Evolutionary conservation across 2,329 filamentous ascomycete species (phyloP), one percentile per base, ranked within the genome.

Genomic region (Xylariaceae sp.): DNA sequence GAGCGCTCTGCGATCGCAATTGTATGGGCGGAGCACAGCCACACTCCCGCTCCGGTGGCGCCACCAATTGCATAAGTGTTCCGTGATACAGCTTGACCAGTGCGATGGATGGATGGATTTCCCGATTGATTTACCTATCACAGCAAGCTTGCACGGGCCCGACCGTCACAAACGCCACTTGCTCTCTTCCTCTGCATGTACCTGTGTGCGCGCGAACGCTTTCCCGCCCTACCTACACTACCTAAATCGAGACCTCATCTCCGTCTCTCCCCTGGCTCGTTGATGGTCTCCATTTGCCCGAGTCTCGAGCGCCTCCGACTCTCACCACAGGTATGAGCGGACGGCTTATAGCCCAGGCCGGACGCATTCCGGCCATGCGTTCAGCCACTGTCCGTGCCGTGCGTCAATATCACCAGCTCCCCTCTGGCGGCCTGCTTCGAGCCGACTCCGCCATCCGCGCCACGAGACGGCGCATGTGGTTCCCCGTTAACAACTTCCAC

Each of bases 401-500:
- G 68, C 87, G 88, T 68, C 82, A 86, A 72, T 78, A 88, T 67
- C 85, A 89, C 74, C 85, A 80, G 63, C 79, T 87, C 60, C 83
- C 86, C 39, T 84, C 85, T 11, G 86, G 87, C 57, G 88, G 88
- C 30, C 81, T 92, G 42, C 80, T 90, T 61, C 81, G 86, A 67
- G 80, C 85, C 65, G 83, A 90, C 75, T 80, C 82, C 62, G 78
- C 82, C 67, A 78, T 86, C 67, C 82, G 86, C 69, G 77, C 82
- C 71, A 78, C 84, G 70, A 77, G 83, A 73, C 79, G 82, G 57
- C 83, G 87, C 62, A 81, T 87, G 73, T 94, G 89, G 88, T 87
- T 90, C n/a, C 80, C 87, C 10, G 89, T 88, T 54, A 94, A 90
- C 70, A 83, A 87, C 18, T 90, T 96, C 67, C 92, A 96, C 75